Base-by-base conservation (phyloP, 306 rosid genomes). In the Casuarina glauca region DNA sequence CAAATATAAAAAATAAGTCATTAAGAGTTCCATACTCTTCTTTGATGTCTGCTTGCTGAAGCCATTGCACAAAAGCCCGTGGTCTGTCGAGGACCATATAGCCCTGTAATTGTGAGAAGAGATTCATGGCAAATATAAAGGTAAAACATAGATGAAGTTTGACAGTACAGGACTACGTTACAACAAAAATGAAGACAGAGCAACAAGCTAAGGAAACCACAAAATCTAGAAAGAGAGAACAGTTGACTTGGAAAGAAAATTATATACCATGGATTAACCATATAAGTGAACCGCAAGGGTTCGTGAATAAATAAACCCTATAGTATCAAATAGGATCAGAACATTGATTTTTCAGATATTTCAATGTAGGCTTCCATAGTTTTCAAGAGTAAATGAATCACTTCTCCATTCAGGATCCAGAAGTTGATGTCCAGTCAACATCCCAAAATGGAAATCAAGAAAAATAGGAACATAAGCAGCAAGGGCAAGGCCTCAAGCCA, bases 1-100 rank as follows among this genome's bases (percentile, higher is more conserved):
- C 74, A 66, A 60, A 78, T 20, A 50, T 53, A 43, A 52, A 77
- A 78, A 76, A 57, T 79, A 46, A 16, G 71, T 43, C 60, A 79
- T 7, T n/a, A 55, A 69, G 82, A 46, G 66, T 77, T 41, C 49
- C 95, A 3, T 91, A 96, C 98, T 96, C 99, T 91, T 96, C 99
- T 87, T 91, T 86, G 60, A 96, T 96, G 84, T 96, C 87, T 44
- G 98, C 97, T 77, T 90, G 79, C 79, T 78, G 83, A 85, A 96
- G 99, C 99, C 99, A 96, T 70, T 96, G 99, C 58, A 96, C 99
- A 91, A 96, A 96, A 46, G 99, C 99, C 99, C 99, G 91, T 35
- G 99, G 99, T 81, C 99, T 90, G 81, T 96, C 93, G 82, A 96
- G 97, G 74, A 96, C 99, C 78, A 96, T 93, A 86, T 96, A 96